Evolutionary conservation across 768 basidiomycete genomes (phyloP), one percentile per base, ranked within the genome.

Genomic region (Podaxis sp.): DNA sequence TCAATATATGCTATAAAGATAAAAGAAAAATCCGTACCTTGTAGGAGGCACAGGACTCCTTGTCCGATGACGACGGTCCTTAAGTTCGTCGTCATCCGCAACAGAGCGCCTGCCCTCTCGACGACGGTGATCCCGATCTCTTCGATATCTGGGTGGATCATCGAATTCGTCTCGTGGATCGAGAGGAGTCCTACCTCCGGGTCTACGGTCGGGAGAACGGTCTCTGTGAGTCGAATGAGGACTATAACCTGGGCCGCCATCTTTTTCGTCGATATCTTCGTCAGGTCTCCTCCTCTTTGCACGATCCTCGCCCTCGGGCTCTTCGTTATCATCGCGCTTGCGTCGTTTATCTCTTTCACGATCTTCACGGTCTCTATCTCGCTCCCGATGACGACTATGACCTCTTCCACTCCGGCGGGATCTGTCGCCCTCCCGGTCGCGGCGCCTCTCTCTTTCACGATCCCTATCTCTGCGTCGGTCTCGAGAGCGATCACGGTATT

Each of bases 261-360:
- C 67, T 42, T 68, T 74, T 44, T 76, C 76, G 58, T 82, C 81
- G 36, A 77, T 72, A 50, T 73, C 76, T 58, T 84, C 86, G 64
- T 87, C 85, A 32, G 79, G 77, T 65, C 77, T 78, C 72, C 84
- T 89, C 69, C 89, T 81, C 70, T 93, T 92, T 51, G 74, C 73
- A 57, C 80, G 76, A 59, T 84, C 84, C 66, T 76, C 73, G 52
- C 80, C 78, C 51, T 68, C 67, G 4, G 25, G 27, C 13, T 66
- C 65, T 44, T 66, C 65, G 27, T 52, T 51, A 61, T 78, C 71
- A 59, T 86, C 82, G 56, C 81, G 68, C 56, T 77, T 76, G 57
- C 74, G 71, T 14, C 75, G 72, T 50, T 75, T 68, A 55, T 89
- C 85, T 55, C 81, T 78, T 65, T 81, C 78, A 51, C 83, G 77